Percentiles rank a stretch among this genome's conserved stretches.
Conservation (phyloP, 73 alveolate genomes). For the Paramecium primaurelia region DNA sequence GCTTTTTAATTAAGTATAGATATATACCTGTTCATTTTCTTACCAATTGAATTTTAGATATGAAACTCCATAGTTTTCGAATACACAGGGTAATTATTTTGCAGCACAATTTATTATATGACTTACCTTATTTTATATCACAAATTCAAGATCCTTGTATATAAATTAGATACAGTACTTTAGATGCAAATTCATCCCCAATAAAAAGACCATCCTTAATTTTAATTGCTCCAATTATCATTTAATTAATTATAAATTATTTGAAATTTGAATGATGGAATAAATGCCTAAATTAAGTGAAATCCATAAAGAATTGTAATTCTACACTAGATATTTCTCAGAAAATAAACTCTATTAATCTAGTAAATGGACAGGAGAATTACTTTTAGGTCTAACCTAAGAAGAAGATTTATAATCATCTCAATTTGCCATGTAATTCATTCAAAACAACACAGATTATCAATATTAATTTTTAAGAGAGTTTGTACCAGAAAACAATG, state of each 20-base stretch:
- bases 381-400: constrained; percentile 62
- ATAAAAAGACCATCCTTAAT: constrained; percentile 85
- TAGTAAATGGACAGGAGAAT: constrained; percentile 79
- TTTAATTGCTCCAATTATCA: constrained; percentile 76
- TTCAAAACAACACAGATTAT: constrained; percentile 64
- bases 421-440: constrained; percentile 52
- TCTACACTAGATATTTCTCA: constrained; percentile 70
- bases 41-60: constrained; percentile 74
- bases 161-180: constrained; percentile 44
- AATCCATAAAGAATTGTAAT: constrained; percentile 75
- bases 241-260: neutral
- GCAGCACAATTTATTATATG: constrained; percentile 82
- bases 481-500: constrained; percentile 72
- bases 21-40: constrained; percentile 63
- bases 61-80: constrained; percentile 73
- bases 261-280: constrained; percentile 13
- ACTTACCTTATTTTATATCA: constrained; percentile 81
- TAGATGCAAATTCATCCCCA: constrained; percentile 84
- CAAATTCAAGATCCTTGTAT: constrained; percentile 76
- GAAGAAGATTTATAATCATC: constrained; percentile 54
- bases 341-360: constrained; percentile 79
- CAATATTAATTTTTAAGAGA: constrained; percentile 68
- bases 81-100: constrained; percentile 64
- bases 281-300: constrained; percentile 25
- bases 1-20: constrained; percentile 49